Evolutionary conservation across 768 basidiomycete species (phyloP).

Genomic region (Solioccasus polychromus): DNA sequence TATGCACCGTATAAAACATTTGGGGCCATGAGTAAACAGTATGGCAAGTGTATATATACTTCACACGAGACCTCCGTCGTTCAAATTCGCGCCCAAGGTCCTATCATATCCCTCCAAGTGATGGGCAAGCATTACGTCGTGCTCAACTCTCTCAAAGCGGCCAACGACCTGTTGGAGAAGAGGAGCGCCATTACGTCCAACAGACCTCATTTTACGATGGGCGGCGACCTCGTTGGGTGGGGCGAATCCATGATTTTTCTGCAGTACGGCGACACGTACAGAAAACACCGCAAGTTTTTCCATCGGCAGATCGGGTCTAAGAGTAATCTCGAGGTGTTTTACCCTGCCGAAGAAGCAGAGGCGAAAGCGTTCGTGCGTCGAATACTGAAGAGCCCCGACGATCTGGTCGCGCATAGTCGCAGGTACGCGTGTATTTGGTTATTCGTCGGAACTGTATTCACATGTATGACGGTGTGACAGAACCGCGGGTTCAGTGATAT

Average conservation of each 20-base stretch:
- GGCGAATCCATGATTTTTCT: not conserved
- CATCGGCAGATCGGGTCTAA: slow-evolving; percentile 8
- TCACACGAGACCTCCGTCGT: not conserved
- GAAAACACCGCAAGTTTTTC: slow-evolving; percentile 8
- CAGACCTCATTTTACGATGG: slow-evolving; percentile 10
- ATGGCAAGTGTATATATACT: slow-evolving; percentile 35
- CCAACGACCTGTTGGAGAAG: slow-evolving; percentile 13
- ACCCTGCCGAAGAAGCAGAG: slow-evolving; percentile 3
- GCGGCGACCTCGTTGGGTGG: slow-evolving; percentile 22
- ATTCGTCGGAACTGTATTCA: not conserved
- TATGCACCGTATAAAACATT: slow-evolving; percentile 50
- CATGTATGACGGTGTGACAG: slow-evolving; percentile 18
- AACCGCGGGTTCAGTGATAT: slow-evolving; percentile 32
- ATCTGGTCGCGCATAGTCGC: slow-evolving; percentile 4
- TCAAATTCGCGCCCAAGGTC: slow-evolving; percentile 17
- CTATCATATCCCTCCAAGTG: slow-evolving; percentile 15
- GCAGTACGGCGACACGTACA: slow-evolving; percentile 7
- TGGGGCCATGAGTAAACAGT: slow-evolving; percentile 36
- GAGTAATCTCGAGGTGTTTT: slow-evolving; percentile 2
- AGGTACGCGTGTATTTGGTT: not conserved
- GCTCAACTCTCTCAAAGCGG: slow-evolving; percentile 42
- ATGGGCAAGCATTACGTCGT: slow-evolving; percentile 46
- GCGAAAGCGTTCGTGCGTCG: slow-evolving; percentile 3
- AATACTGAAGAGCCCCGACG: slow-evolving; percentile 1
- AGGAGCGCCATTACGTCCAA: slow-evolving; percentile 4